Percentiles rank a stretch among this genome's conserved stretches.
phyloP scores from a whole-genome alignment of 108 stramenopile genomes.

The Nitzschia palea region DNA sequence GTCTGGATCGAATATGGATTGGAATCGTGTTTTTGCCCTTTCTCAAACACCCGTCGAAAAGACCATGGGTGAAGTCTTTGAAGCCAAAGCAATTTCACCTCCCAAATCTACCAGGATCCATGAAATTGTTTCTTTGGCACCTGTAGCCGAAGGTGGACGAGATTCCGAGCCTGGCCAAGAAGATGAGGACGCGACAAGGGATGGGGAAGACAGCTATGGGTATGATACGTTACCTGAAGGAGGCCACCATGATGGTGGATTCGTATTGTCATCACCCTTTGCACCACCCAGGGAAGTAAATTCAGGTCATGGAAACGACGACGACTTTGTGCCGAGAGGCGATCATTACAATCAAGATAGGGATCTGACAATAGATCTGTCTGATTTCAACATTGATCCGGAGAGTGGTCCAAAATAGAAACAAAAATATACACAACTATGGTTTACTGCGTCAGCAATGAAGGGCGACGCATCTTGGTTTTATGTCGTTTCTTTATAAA shows the following conservation, averaged over 20 bases:
- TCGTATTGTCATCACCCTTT: background rate
- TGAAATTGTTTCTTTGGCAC: background rate
- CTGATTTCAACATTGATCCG: conserved; percentile 4
- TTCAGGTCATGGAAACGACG: background rate
- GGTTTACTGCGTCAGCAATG: too few species aligned
- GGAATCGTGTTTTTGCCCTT: conserved; percentile 8
- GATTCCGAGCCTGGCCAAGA: too few species aligned
- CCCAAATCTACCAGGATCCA: conserved; percentile 4
- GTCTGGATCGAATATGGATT: background rate
- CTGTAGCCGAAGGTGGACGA: conserved; percentile 10
- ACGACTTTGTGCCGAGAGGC: too few species aligned
- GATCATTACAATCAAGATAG: background rate
- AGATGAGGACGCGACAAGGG: background rate
- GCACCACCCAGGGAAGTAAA: background rate
- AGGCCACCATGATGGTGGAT: background rate
- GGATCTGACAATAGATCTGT: conserved; percentile 3
- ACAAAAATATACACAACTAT: too few species aligned
- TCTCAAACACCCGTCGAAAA: conserved; percentile 1
- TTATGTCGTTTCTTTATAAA: too few species aligned
- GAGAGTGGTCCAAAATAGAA: too few species aligned
- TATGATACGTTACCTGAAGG: background rate
- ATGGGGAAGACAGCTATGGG: background rate
- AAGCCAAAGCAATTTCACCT: background rate
- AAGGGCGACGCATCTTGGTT: too few species aligned
- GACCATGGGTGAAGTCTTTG: background rate